Evolutionary conservation across 2,329 filamentous ascomycete species (phyloP).

Genomic region (Aschersonia sp.): DNA sequence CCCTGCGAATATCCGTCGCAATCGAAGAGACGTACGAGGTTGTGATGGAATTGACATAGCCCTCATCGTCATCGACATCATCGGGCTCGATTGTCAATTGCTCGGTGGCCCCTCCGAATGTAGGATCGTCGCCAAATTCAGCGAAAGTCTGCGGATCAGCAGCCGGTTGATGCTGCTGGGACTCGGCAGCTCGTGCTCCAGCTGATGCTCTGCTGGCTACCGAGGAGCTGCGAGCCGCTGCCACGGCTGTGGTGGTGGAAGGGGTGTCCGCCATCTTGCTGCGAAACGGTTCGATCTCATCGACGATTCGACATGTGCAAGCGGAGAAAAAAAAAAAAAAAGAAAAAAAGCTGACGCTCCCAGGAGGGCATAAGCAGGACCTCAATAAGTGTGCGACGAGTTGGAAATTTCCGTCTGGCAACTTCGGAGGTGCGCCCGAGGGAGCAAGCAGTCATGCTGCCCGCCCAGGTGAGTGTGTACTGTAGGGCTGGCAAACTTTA

Average conservation of each 20-base stretch:
- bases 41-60: conserved; percentile 14
- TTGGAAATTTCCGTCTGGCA: not conserved
- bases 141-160: not conserved
- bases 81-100: not conserved
- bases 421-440: not conserved
- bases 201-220: not conserved
- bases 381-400: too few species aligned
- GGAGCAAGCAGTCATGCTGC: not conserved
- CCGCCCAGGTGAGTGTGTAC: not conserved
- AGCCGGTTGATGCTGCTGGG: not conserved
- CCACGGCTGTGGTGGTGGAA: not conserved
- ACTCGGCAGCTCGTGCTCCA: not conserved
- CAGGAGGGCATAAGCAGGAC: too few species aligned
- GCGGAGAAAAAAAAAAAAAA: not conserved
- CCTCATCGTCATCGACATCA: conserved; percentile 6
- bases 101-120: not conserved
- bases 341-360: not conserved
- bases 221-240: not conserved
- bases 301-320: not conserved
- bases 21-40: conserved; percentile 15
- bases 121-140: not conserved
- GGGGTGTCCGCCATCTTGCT: not conserved
- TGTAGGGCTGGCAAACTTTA: not conserved
- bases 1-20: conserved; percentile 11
- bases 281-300: not conserved